Base-by-base conservation (phyloP, 148 eudicot genomes). In the Pharnaceum exiguum region DNA sequence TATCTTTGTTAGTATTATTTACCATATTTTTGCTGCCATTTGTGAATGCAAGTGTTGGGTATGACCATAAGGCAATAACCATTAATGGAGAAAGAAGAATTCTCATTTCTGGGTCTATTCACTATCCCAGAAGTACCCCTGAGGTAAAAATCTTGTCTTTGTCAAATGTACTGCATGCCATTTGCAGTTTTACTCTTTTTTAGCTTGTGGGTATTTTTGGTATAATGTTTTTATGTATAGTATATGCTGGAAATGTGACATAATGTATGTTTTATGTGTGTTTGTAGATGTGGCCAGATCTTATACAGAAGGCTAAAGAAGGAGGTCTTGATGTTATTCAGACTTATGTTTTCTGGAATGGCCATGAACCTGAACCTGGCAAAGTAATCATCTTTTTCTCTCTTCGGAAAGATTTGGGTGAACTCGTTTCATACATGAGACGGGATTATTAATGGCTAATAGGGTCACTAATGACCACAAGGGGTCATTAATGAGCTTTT, bases 321-420 rank as follows among this genome's bases (percentile, higher is more conserved):
- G 96, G 96, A 23, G 96, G 96, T 29, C 32, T 89, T 29, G 96
- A 89, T 83, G 90, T 89, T 30, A 83, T 89, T 43, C 94, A 89
- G 72, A 89, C 94, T 38, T 89, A 89, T 75, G 96, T 89, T 55
- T 89, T 89, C 63, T 89, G 96, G 96, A 89, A 89, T 85, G 96
- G 94, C 7, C 96, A 89, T 79, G 96, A 89, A 65, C 96, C 96
- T 65, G 56, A 84, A 56, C 87, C 82, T 63, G 96, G 90, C 38
- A 74, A 89, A 50, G 96, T 89, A 75, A 67, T 39, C 4, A 38
- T 40, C 50, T 32, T 42, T 53, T 28, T 40, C 19, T 31, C n/a
- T n/a, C n/a, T n/a, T n/a, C n/a, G n/a, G n/a, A n/a, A n/a, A n/a
- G n/a, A n/a, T n/a, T n/a, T n/a, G n/a, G n/a, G n/a, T n/a, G n/a